Evolutionary conservation across 2,329 filamentous ascomycete genomes (phyloP), one percentile per base, ranked within the genome.

Genomic region (Metarhizium sp.): DNA sequence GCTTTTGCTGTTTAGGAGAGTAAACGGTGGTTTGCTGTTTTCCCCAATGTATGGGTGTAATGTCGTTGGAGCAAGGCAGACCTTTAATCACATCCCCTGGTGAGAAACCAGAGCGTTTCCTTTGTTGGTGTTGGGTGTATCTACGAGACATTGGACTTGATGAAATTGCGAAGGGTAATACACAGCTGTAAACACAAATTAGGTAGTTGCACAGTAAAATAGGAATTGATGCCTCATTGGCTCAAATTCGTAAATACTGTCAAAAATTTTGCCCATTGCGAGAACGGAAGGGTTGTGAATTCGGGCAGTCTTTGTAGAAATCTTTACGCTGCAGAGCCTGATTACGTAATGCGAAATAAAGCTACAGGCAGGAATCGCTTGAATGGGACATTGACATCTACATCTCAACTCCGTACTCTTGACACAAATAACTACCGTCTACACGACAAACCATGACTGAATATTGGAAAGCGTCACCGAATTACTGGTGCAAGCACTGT

Each of bases 401-500:
- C 25, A 25, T 4, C 25, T 25, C 25, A 25, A 25, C 25, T 25
- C 25, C 25, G 6, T 34, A 11, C 10, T 34, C 32, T 5, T 11
- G 32, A 34, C 32, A 46, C 10, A 8, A 46, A 46, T 13, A 46
- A 25, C 2, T 11, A 34, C 32, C 6, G n/a, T 25, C 6, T n/a
- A 46, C 43, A 11, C 18, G 8, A 30, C 45, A 48, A 38, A n/a
- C 48, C 51, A 97, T 99, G 94, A 86, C 94, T 0, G 94, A 97
- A 78, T 95, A 96, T 74, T 97, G 94, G 94, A 97, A 97, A 71
- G 96, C 92, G 20, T 96, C 92, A 70, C 92, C 92, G 6, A 92
- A 87, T 69, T 95, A 95, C 75, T 97, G 92, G 91, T 99, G 94
- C 82, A 97, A 97, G 72, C 90, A 96, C 77, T 99, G 94, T 81